Percentiles rank a stretch among this genome's conserved stretches.
Conservation (phyloP, 164 flowering plant species). For the Tetracentron sinense region DNA sequence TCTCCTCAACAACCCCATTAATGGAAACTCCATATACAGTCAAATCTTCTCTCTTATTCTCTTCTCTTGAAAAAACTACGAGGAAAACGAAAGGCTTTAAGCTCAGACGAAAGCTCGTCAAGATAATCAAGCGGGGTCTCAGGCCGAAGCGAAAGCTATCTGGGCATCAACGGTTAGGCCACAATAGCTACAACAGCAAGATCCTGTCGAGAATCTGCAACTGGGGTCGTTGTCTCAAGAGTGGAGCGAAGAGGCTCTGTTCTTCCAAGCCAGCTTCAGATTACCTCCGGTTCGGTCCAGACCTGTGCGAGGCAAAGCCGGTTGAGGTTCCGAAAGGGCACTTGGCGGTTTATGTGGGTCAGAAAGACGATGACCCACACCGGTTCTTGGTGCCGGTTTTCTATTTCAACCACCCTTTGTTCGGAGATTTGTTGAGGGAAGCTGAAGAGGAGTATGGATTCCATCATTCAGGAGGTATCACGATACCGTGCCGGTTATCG, state of each 20-base stretch:
- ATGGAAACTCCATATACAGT: neutral
- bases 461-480: slow-evolving; percentile 73
- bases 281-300: slow-evolving; percentile 28
- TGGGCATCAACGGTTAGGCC: slow-evolving; percentile 14
- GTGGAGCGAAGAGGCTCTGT: slow-evolving; percentile 36
- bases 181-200: slow-evolving; percentile 6
- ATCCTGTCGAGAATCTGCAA: slow-evolving; percentile 37
- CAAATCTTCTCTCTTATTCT: neutral
- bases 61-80: slow-evolving; percentile 17
- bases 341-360: slow-evolving; percentile 80
- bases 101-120: slow-evolving; percentile 33
- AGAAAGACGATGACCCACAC: slow-evolving; percentile 53
- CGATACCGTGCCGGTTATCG: slow-evolving; percentile 67
- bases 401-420: slow-evolving; percentile 84
- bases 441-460: slow-evolving; percentile 77
- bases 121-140: slow-evolving; percentile 29
- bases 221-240: slow-evolving; percentile 43
- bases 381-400: slow-evolving; percentile 78
- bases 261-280: slow-evolving; percentile 15
- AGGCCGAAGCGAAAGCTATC: slow-evolving; percentile 15
- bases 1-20: slow-evolving; percentile 26
- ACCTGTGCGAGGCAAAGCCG: slow-evolving; percentile 20
- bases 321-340: slow-evolving; percentile 67
- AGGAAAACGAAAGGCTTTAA: slow-evolving; percentile 50
- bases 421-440: slow-evolving; percentile 58